phyloP scores from a whole-genome alignment of 1,139 yeast species.

The Candida sojae region DNA sequence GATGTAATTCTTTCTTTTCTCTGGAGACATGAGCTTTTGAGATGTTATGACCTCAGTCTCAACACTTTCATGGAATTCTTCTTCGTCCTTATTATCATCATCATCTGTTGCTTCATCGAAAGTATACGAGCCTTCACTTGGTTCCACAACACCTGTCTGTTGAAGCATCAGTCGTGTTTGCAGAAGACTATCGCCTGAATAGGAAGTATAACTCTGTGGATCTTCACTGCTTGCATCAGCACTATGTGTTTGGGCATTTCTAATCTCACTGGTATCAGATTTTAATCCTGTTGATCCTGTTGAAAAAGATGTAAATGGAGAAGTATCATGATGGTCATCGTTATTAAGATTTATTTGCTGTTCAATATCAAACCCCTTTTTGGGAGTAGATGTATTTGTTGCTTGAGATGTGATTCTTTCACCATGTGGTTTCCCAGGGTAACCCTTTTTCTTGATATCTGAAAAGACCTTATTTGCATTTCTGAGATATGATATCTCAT shows the following conservation, averaged over 20 bases:
- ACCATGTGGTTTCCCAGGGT: slow-evolving; percentile 7
- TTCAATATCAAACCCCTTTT: slow-evolving; percentile 19
- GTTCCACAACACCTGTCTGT: slow-evolving; percentile 9
- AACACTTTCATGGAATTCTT: background rate
- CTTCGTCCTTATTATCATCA: background rate
- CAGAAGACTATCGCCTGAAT: slow-evolving; percentile 10
- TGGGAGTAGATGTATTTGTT: slow-evolving; percentile 45
- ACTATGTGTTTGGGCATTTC: slow-evolving; percentile 7
- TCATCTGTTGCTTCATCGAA: slow-evolving; percentile 23
- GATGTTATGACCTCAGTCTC: background rate
- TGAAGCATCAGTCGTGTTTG: slow-evolving; percentile 8
- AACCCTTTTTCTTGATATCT: slow-evolving; percentile 39
- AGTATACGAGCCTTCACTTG: slow-evolving; percentile 25
- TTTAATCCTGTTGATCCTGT: slow-evolving; percentile 25
- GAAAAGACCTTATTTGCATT: slow-evolving; percentile 45
- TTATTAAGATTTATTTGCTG: slow-evolving; percentile 1
- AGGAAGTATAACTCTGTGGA: slow-evolving; percentile 29
- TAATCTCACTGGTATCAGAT: slow-evolving; percentile 15
- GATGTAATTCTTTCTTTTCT: background rate
- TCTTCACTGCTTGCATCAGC: slow-evolving; percentile 5
- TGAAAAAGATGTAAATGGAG: slow-evolving; percentile 28
- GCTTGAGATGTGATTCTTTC: slow-evolving; percentile 12
- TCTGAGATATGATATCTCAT: slow-evolving; percentile 37
- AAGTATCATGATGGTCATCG: slow-evolving; percentile 25
- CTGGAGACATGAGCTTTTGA: background rate